Evolutionary conservation across 768 basidiomycete genomes (phyloP), one percentile per base, ranked within the genome.

Genomic region (Agrocybe pediades): DNA sequence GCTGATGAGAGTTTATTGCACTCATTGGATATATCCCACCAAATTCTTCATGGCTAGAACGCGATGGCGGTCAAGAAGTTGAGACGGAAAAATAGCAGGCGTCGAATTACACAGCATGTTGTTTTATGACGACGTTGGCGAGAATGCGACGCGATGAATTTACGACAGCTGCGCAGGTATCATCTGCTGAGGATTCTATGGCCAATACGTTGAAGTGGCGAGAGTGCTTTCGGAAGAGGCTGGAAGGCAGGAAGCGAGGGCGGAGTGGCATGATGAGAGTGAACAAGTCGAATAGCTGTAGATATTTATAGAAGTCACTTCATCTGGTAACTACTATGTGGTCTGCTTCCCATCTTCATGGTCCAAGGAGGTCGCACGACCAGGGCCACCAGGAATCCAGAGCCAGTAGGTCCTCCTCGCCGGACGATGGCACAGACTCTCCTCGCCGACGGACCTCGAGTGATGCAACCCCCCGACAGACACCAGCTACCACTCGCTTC

Each of bases 161-260:
- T 29, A 99, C 88, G 46, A 98, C 77, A 0, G 95, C 89, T 15
- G 87, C 92, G 62, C 94, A 96, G 1, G 94, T 91, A 65, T 98
- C 97, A 68, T 99, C 96, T 13, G 94, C 93, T 11, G 92, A 95
- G 1, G 88, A 87, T 69, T 97, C 95, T 30, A 96, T 63, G 7
- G 84, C 88, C 7, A 92, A 79, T 13, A 91, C 84, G 1, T 83
- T 88, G 63, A 90, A 85, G 20, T 47, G 48, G 26, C 69, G 68
- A 24, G 45, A 13, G 49, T 43, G 40, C 25, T n/a, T n/a, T n/a
- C n/a, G n/a, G n/a, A n/a, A n/a, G n/a, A n/a, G n/a, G n/a, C n/a
- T n/a, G n/a, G n/a, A 36, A 36, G 33, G 3, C 3, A 13, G 33
- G 33, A 36, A 5, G 33, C 33, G 5, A 5, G 3, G 4, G 33